A percentile compares a stretch with the other conserved stretches of the same genome.
Conservation (phyloP, 495 filamentous ascomycete genomes). For the Xylona heveae region DNA sequence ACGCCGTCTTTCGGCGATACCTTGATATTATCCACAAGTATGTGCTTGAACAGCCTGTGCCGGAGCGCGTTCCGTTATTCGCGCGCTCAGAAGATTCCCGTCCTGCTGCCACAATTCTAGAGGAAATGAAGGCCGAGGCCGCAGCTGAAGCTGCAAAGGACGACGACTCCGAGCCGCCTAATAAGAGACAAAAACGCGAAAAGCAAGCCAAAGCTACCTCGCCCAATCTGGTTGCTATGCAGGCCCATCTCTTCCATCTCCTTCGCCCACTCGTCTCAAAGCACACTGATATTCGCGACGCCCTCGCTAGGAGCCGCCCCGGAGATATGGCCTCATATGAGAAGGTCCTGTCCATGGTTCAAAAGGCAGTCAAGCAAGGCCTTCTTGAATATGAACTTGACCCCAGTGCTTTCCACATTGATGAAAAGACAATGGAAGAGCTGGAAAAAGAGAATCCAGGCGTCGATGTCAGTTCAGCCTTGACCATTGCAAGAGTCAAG, state of each 20-base stretch:
- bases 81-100: conserved; percentile 35
- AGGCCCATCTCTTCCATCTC: conserved; percentile 83
- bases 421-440: conserved; percentile 11
- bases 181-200: conserved; percentile 42
- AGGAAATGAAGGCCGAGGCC: conserved; percentile 17
- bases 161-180: conserved; percentile 16
- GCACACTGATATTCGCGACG: conserved; percentile 64
- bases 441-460: conserved; percentile 10
- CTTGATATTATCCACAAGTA: conserved; percentile 70
- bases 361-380: conserved; percentile 48
- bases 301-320: conserved; percentile 40
- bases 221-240: conserved; percentile 65
- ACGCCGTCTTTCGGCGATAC: conserved; percentile 72
- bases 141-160: conserved; percentile 16
- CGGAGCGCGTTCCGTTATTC: conserved; percentile 48
- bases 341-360: conserved; percentile 40
- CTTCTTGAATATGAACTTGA: conserved; percentile 49
- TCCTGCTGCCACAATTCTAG: conserved; percentile 5
- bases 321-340: conserved; percentile 57
- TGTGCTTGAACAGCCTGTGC: conserved; percentile 38
- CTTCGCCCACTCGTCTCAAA: conserved; percentile 56
- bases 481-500: conserved; percentile 44
- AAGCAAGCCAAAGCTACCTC: conserved; percentile 17
- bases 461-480: conserved; percentile 34
- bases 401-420: conserved; percentile 27